Percentiles rank a stretch among this genome's conserved stretches.
Evolutionary conservation across 176 grass and related monocot genomes (phyloP).

Genomic region (Tillandsia fasciculata): DNA sequence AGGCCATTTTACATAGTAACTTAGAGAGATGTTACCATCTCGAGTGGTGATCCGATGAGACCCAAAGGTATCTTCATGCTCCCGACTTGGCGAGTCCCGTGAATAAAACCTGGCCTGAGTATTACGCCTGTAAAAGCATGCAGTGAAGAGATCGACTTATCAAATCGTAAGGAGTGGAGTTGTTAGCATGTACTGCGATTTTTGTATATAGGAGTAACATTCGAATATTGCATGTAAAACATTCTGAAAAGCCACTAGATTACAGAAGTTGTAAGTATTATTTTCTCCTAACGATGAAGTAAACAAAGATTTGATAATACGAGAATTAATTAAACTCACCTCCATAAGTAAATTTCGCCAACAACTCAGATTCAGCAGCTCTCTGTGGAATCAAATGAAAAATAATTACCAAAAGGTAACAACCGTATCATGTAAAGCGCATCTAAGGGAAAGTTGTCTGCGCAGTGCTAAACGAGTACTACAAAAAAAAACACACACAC

Average conservation of each 20-base stretch:
- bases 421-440: not conserved
- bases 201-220: too few species aligned
- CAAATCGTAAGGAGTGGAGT: not conserved
- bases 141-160: not conserved
- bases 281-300: too few species aligned
- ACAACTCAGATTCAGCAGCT: constrained; percentile 82
- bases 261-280: too few species aligned
- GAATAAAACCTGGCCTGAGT: constrained; percentile 79
- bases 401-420: not conserved
- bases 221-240: too few species aligned
- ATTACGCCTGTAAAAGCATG: constrained; percentile 43
- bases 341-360: constrained; percentile 82
- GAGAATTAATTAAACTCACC: constrained; percentile 22
- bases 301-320: not conserved
- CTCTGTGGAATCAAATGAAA: constrained; percentile 34
- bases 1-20: not conserved
- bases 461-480: not conserved
- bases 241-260: too few species aligned
- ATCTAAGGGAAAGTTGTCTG: too few species aligned
- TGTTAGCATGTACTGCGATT: not conserved
- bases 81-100: constrained; percentile 83
- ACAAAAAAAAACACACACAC: not conserved
- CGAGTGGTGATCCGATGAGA: constrained; percentile 65
- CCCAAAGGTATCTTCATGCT: constrained; percentile 79
- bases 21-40: constrained; percentile 40